A percentile compares a stretch with the other conserved stretches of the same genome.
phyloP scores from a whole-genome alignment of 208 protist genomes.

The Wallacemonas rigidus region DNA sequence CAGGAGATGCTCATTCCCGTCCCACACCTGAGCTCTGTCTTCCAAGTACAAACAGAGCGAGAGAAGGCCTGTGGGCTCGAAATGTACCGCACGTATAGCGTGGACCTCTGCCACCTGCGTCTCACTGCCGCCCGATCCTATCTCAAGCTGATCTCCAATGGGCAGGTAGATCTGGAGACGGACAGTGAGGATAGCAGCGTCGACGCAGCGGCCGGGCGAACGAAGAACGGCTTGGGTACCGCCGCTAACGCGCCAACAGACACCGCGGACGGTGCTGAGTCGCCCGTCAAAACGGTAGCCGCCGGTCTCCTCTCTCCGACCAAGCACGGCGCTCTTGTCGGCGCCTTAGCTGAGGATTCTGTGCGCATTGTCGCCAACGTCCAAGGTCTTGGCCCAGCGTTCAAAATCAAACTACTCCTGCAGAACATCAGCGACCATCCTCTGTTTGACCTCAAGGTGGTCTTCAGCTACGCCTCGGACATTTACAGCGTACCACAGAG shows the following conservation, averaged over 20 bases:
- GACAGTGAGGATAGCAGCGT: background rate
- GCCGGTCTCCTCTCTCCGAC: constrained; percentile 13
- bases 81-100: constrained; percentile 93
- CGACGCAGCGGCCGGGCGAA: background rate
- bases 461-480: constrained; percentile 51
- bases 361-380: constrained; percentile 66
- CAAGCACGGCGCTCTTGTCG: constrained; percentile 7
- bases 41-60: constrained; percentile 92
- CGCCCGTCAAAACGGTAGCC: background rate
- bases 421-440: constrained; percentile 71
- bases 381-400: constrained; percentile 92
- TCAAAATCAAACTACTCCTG: constrained; percentile 83
- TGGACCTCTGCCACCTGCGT: constrained; percentile 89
- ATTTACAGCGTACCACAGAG: constrained; percentile 64
- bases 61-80: constrained; percentile 83
- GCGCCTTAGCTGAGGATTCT: constrained; percentile 19
- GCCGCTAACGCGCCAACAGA: background rate
- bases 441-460: constrained; percentile 60
- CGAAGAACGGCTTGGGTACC: background rate
- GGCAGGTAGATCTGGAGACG: constrained; percentile 18
- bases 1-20: constrained; percentile 93
- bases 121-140: constrained; percentile 90
- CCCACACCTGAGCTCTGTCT: constrained; percentile 92
- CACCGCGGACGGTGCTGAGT: background rate
- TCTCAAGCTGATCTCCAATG: constrained; percentile 63